Base-by-base conservation (phyloP, 2,329 filamentous ascomycete genomes). In the Botrytis tulipae region DNA sequence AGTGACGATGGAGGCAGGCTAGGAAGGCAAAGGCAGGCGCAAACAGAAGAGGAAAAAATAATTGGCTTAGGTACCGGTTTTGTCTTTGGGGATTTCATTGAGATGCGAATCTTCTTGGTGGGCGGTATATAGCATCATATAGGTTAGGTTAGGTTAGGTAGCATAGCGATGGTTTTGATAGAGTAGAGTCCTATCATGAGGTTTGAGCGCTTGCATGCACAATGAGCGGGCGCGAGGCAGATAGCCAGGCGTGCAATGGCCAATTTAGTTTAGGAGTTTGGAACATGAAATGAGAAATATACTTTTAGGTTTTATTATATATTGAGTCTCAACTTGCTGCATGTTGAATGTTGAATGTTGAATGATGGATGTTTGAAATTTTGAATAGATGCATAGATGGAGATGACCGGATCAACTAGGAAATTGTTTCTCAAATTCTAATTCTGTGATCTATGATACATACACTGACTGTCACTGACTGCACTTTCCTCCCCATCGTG, bases 101-200 rank as follows among this genome's bases (percentile, higher is more conserved):
- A n/a, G 9, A 29, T 29, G 29, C 20, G 22, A 12, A 12, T 29
- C 8, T 25, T 22, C 8, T 25, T 40, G 35, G 44, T 40, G 4
- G 46, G 35, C 14, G 65, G 65, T 40, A 54, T 40, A 68, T 68
- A 54, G 35, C 44, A 67, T 51, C 32, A 37, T 18, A 42, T 40
- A 40, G 65, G 60, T 42, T 62, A 40, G 65, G 60, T 42, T 62
- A 63, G 37, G 35, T 62, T n/a, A 54, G 65, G 35, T 68, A 40
- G 16, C 65, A 54, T 68, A 40, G 65, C 65, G 46, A 40, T 40
- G 35, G 46, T 14, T 51, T 40, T 51, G 46, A 25, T 68, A 68
- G 46, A 54, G 46, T 68, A 54, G 46, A 40, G 16, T 67, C 32
- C 46, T 68, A 54, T 54, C 46, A 68, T 29, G 35, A 54, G 9